Percentiles rank a stretch among this genome's conserved stretches.
Conservation (phyloP, 257 asterid genomes). For the Henckelia pumila region DNA sequence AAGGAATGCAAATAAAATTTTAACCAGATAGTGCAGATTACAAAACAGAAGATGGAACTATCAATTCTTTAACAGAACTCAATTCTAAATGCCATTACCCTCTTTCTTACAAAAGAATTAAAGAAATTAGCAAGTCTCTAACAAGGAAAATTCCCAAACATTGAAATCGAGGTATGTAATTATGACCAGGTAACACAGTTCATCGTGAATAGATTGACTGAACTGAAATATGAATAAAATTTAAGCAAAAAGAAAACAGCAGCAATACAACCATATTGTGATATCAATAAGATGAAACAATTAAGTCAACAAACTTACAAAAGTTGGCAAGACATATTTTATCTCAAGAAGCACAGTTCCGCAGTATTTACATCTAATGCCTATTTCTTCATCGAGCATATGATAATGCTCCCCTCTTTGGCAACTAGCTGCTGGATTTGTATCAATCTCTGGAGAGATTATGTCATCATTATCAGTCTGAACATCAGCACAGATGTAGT, state of each 20-base stretch:
- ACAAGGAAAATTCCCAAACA: background rate
- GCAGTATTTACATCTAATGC: conserved; percentile 58
- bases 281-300: background rate
- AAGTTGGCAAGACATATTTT: conserved; percentile 55
- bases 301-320: conserved; percentile 37
- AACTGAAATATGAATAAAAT: background rate
- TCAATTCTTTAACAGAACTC: background rate
- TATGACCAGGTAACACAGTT: background rate
- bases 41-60: background rate
- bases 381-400: conserved; percentile 62
- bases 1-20: background rate
- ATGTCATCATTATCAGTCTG: conserved; percentile 35
- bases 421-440: conserved; percentile 37
- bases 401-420: conserved; percentile 44
- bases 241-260: background rate
- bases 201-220: background rate
- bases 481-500: conserved; percentile 13
- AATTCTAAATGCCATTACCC: background rate
- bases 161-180: background rate
- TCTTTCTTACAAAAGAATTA: no score
- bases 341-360: conserved; percentile 38
- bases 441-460: conserved; percentile 20
- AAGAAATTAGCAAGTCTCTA: no score
- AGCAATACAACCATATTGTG: background rate
- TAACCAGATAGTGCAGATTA: background rate